Conservation (phyloP, 371 early-diverging fungal genomes). For the Mucor racemosus region DNA sequence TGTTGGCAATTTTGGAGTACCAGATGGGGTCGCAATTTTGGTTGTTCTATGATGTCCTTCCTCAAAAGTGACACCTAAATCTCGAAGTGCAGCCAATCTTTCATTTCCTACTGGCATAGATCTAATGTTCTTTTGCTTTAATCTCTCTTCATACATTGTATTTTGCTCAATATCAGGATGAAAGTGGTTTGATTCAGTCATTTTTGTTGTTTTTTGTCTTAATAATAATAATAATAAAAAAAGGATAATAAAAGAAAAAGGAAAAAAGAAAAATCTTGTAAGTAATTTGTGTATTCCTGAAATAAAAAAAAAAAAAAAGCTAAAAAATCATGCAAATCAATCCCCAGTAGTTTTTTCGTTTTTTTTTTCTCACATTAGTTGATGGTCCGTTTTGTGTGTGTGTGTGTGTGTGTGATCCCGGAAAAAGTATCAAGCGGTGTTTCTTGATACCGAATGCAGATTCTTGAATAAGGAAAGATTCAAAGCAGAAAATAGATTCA, state of each 20-base stretch:
- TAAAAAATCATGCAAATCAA: slow-evolving; percentile 13
- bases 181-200: slow-evolving; percentile 19
- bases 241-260: not conserved
- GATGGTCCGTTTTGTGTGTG: too few relatives aligned
- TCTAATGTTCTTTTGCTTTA: slow-evolving; percentile 24
- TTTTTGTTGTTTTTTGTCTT: not conserved
- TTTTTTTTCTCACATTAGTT: slow-evolving; percentile 5
- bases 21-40: slow-evolving; percentile 51
- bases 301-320: not conserved
- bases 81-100: slow-evolving; percentile 41
- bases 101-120: slow-evolving; percentile 41
- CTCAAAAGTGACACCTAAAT: slow-evolving; percentile 48
- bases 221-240: not conserved
- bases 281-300: not conserved
- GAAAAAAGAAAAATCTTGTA: not conserved
- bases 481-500: not conserved
- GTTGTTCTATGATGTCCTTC: slow-evolving; percentile 47
- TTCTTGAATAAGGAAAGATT: not conserved
- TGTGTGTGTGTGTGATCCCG: not conserved
- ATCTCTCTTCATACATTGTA: slow-evolving; percentile 19
- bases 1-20: slow-evolving; percentile 37
- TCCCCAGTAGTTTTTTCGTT: not conserved
- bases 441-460: not conserved
- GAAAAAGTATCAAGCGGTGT: not conserved
- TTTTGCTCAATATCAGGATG: slow-evolving; percentile 20